These are phyloP conservation scores for Emergomyces pasteurianus DNA, from an alignment of 2,329 filamentous ascomycete species.

Conservation along the genomic window DNA sequence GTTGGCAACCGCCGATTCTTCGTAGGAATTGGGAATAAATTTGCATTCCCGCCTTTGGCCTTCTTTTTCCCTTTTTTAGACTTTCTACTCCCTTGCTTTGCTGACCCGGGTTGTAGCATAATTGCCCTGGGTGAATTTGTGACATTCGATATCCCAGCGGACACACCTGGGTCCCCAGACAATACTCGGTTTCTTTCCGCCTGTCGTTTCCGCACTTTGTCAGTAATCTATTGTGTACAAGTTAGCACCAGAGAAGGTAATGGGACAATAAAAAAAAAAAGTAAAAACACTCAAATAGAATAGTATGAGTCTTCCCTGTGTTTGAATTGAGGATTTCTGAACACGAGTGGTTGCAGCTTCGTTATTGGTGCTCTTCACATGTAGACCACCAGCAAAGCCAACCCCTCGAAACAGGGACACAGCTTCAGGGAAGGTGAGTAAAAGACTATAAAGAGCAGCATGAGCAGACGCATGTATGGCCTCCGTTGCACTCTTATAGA, in stretches of 20 bases:
- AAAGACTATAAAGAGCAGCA: slow-evolving; percentile 14
- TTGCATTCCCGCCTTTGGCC: neutral
- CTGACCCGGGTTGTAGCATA: neutral
- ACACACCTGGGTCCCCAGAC: neutral
- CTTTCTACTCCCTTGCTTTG: neutral
- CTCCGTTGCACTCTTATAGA: slow-evolving; percentile 14
- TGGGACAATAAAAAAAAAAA: neutral
- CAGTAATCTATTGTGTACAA: neutral
- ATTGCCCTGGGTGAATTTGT: neutral
- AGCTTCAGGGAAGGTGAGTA: neutral
- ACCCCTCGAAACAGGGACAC: neutral
- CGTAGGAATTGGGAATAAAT: neutral
- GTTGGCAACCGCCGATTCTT: neutral
- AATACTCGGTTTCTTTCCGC: neutral
- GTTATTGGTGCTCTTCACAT: neutral
- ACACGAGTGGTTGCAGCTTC: neutral
- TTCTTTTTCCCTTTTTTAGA: neutral
- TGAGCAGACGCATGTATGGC: slow-evolving; percentile 22
- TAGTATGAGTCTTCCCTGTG: neutral
- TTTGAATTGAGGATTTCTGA: neutral
- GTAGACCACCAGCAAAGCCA: neutral
- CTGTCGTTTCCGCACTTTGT: neutral
- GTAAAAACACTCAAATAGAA: neutral
- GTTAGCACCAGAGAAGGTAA: neutral
- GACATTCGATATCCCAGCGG: neutral